Conservation (phyloP, 1,284 basidiomycete species). For the Cryptococcus sp. region DNA sequence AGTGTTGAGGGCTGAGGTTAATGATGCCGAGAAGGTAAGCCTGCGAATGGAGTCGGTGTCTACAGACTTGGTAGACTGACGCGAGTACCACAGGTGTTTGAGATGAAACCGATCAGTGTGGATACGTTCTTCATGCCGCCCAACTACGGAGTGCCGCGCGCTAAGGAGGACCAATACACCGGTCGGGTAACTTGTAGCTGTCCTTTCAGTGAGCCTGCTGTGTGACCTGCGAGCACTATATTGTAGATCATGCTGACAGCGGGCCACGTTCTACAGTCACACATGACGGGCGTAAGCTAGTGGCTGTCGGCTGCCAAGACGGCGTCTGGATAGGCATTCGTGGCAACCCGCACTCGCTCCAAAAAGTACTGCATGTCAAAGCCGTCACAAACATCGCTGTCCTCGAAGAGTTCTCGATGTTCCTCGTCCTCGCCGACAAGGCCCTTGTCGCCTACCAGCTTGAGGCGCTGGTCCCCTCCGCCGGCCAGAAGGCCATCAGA, state of each 20-base stretch:
- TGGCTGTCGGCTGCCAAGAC: conserved; percentile 90
- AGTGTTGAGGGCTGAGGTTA: conserved; percentile 75
- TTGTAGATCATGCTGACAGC: background rate
- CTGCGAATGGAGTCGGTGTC: background rate
- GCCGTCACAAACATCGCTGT: conserved; percentile 91
- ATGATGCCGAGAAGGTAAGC: conserved; percentile 78
- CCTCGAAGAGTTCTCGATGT: conserved; percentile 90
- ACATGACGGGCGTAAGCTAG: conserved; percentile 73
- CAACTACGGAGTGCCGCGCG: conserved; percentile 53
- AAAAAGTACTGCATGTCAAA: conserved; percentile 83
- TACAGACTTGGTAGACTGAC: background rate
- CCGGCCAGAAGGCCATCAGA: conserved; percentile 32
- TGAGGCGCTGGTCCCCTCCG: conserved; percentile 88
- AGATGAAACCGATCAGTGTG: conserved; percentile 75
- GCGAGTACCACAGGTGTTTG: conserved; percentile 58
- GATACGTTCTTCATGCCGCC: conserved; percentile 78
- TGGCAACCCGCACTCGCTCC: conserved; percentile 78
- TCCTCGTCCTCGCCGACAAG: conserved; percentile 90
- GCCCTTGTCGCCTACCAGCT: conserved; percentile 75
- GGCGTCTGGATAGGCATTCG: conserved; percentile 96
- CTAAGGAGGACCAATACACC: conserved; percentile 68
- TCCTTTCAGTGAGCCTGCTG: conserved; percentile 69
- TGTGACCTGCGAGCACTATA: background rate
- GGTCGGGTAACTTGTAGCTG: conserved; percentile 90
- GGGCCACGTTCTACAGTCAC: conserved; percentile 57